Conservation (phyloP, 768 basidiomycete genomes). For the Albatrellus ellisii region DNA sequence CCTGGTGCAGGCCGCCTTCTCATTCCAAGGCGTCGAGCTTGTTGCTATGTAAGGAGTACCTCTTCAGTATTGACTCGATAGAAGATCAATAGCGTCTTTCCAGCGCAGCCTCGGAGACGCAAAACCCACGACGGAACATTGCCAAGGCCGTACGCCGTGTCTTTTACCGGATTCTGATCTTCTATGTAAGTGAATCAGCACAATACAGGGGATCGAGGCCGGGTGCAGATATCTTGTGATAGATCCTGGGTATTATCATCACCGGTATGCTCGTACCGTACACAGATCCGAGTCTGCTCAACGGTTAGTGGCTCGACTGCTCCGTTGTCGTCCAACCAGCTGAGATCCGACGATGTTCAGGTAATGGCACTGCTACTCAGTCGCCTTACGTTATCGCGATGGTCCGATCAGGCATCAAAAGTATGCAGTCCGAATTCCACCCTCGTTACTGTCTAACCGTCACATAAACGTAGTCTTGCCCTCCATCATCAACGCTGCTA, state of each 20-base stretch:
- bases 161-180: constrained; percentile 68
- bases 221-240: background rate
- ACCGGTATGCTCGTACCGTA: constrained; percentile 74
- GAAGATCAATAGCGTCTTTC: background rate
- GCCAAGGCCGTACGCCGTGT: constrained; percentile 63
- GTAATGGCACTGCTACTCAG: constrained; percentile 51
- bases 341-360: background rate
- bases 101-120: constrained; percentile 65
- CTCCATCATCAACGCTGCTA: constrained; percentile 57
- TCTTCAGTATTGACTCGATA: background rate
- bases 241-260: constrained; percentile 59
- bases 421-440: constrained; percentile 8
- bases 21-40: constrained; percentile 67
- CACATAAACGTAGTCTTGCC: constrained; percentile 30
- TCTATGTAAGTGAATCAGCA: constrained; percentile 39
- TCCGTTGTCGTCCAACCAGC: background rate
- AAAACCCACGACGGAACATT: constrained; percentile 70
- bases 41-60: constrained; percentile 41
- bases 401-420: constrained; percentile 54
- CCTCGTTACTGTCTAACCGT: background rate
- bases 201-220: background rate
- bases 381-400: constrained; percentile 85
- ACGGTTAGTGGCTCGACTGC: constrained; percentile 4
- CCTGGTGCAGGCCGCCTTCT: constrained; percentile 50
- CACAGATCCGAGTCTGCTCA: constrained; percentile 40